A percentile compares a stretch with the other conserved stretches of the same genome.
Conservation (phyloP, 306 rosid genomes). For the Phaseolus lunatus region DNA sequence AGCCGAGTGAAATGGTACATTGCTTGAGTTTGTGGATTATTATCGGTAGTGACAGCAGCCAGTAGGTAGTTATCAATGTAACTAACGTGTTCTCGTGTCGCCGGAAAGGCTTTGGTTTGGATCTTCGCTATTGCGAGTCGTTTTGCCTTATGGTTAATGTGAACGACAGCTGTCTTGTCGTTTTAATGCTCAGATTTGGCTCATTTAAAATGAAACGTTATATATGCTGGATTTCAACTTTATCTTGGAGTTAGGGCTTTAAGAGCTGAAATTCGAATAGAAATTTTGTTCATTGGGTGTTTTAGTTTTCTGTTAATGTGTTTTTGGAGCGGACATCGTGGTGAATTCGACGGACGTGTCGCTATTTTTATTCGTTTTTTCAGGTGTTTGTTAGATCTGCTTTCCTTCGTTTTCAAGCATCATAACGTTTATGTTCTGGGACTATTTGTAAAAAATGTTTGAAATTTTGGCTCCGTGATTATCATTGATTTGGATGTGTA, state of each 20-base stretch:
- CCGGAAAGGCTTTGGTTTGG: background rate
- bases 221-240: background rate
- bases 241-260: background rate
- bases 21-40: background rate
- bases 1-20: background rate
- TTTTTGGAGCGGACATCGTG: background rate
- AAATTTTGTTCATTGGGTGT: background rate
- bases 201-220: background rate
- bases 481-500: background rate
- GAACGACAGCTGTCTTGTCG: background rate
- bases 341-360: background rate
- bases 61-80: background rate
- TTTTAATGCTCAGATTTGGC: conserved; percentile 10
- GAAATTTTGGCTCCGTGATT: background rate
- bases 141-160: background rate
- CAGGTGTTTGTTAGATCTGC: conserved; percentile 12
- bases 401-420: background rate
- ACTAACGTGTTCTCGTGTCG: background rate
- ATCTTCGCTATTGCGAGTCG: conserved; percentile 37
- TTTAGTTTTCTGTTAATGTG: too few species aligned
- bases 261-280: background rate
- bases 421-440: background rate
- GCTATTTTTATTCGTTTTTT: background rate
- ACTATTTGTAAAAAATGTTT: background rate
- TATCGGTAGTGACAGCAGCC: background rate